Evolutionary conservation across 1,139 yeast genomes (phyloP), one percentile per base, ranked within the genome.

Genomic region (Nadsonia starkeyi-henricii): DNA sequence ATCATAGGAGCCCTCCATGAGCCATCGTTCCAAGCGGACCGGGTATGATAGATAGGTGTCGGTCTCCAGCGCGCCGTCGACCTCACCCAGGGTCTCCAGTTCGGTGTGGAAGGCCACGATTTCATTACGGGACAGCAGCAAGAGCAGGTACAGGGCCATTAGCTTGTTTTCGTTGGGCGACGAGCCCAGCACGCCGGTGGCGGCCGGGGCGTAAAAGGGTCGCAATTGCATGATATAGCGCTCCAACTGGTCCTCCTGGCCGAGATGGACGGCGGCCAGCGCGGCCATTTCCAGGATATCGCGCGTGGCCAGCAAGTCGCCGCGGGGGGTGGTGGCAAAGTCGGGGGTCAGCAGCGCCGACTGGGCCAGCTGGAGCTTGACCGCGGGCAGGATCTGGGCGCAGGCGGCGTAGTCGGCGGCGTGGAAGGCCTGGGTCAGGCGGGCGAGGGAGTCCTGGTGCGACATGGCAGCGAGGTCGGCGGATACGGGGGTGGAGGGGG

Each of bases 1-100:
- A 64, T 86, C 93, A 65, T 89, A 91, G 55, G 91, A 84, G 45
- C 98, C 98, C 65, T 91, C 98, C 85, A 91, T 88, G 56, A 91
- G 76, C 80, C 94, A 85, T 57, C 86, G 82, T 64, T 91, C 98
- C 57, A 91, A 78, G 57, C 80, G 78, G 51, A 91, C 80, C 26
- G 98, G 97, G 64, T 88, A 88, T 49, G 78, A 76, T 57, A 91
- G 71, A 63, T 70, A 78, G 51, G 67, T 65, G 57, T 80, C 85
- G 41, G 68, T 67, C 54, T 79, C 85, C 45, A 78, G 72, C 18
- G 44, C 49, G 33, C 33, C 44, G 58, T 77, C 81, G 9, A 23
- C 28, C 47, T 71, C 75, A 57, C 74, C 76, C 56, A 89, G 74
- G 52, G 73, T 72, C 64, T 91, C 97, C 54, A 91, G 70, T 63